Base-by-base conservation (phyloP, 768 basidiomycete species). In the Trametes sanguinea region DNA sequence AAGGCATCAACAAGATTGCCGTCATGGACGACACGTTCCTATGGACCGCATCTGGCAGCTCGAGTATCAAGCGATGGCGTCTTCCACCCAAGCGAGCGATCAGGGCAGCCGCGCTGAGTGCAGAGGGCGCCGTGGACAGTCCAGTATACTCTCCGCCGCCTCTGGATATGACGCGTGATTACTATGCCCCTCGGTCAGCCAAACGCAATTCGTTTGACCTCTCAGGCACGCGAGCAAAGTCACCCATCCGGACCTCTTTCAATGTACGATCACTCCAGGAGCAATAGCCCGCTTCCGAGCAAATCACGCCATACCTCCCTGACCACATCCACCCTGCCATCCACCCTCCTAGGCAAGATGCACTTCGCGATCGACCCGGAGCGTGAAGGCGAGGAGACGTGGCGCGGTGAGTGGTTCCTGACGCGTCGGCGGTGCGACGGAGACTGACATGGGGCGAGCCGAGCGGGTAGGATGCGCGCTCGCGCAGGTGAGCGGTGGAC, bases 31-130 rank as follows among this genome's bases (percentile, higher is more conserved):
- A 97, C 69, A 81, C 84, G 54, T 80, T 89, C 39, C 81, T 98
- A 3, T 98, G 95, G 95, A 93, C 95, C 0, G 94, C 95, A 0
- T 88, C 89, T 1, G 90, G 92, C 6, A 85, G 81, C 46, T 94
- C 94, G 6, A 89, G 82, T 54, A 81, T 98, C 67, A 87, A 81
- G 68, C 81, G 94, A 27, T 98, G 95, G 95, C 80, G 77, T 44
- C 84, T 92, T 0, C 89, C 91, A 6, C 72, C 78, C 54, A 75
- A 82, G 50, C 75, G 81, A 44, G 65, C 77, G 13, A 65, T 73
- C 32, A 71, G 84, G 48, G 71, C 67, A 0, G 54, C 66, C 9
- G 56, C 70, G 1, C 64, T 72, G 10, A 60, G 66, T 8, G 61
- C 63, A 16, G 55, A 61, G 10, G 60, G 61, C 9, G 53, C 45